Evolutionary conservation across 257 asterid species (phyloP).

Genomic region (Solanum medicagineum): DNA sequence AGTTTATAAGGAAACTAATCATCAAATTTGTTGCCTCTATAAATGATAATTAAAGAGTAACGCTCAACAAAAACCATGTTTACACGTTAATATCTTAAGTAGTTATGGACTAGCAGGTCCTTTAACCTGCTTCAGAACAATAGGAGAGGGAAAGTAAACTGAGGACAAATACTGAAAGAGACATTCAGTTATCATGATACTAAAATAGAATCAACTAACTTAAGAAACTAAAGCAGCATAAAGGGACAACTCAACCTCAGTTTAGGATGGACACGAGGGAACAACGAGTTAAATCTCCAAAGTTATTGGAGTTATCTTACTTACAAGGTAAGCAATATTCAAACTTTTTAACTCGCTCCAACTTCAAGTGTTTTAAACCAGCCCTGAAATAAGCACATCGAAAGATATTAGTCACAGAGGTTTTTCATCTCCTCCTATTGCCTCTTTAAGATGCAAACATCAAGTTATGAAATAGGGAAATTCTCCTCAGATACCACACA

Average conservation of each 20-base stretch:
- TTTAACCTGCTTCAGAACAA: not conserved
- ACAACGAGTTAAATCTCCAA: not conserved
- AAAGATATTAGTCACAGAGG: not conserved
- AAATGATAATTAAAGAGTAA: not conserved
- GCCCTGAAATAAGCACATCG: conserved; percentile 42
- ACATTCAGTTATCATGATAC: not conserved
- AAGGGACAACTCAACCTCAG: not conserved
- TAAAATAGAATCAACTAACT: not conserved
- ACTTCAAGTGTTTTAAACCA: conserved; percentile 70
- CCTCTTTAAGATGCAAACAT: not conserved
- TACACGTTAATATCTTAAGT: not conserved
- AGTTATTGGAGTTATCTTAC: conserved; percentile 10
- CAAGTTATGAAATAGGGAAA: not conserved
- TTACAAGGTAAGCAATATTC: conserved; percentile 93
- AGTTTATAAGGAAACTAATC: not conserved
- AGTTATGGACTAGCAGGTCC: not conserved
- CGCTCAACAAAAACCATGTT: not conserved
- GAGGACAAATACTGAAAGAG: not conserved
- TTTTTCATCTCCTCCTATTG: not conserved
- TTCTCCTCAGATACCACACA: not conserved
- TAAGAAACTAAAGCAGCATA: not conserved
- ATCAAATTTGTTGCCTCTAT: not conserved
- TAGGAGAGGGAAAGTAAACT: not conserved
- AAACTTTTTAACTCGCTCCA: conserved; percentile 75
- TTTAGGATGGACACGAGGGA: not conserved